Percentiles rank a stretch among this genome's conserved stretches.
These are phyloP conservation scores for Vitis hybrid DNA, from an alignment of 177 flowering plant species.

Conservation along the genomic window DNA sequence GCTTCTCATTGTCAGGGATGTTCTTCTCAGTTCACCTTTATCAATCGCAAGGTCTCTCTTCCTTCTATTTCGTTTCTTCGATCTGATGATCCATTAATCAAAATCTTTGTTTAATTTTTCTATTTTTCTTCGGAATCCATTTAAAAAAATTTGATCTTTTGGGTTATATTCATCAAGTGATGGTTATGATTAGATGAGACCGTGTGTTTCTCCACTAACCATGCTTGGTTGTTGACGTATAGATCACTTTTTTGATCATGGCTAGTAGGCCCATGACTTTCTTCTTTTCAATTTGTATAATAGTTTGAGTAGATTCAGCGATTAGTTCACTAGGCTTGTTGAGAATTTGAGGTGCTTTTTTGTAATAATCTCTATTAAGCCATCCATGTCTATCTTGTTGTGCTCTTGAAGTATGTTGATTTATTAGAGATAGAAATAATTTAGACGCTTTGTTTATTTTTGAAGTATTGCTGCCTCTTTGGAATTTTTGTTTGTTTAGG, in stretches of 20 bases:
- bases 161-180: not conserved
- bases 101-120: not conserved
- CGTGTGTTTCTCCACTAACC: too few relatives aligned
- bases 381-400: not conserved
- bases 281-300: too few relatives aligned
- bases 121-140: not conserved
- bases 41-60: constrained; percentile 86
- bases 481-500: too few relatives aligned
- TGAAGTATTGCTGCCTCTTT: too few relatives aligned
- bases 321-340: not conserved
- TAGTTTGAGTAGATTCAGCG: not conserved
- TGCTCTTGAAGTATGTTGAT: not conserved
- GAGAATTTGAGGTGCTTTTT: not conserved
- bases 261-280: too few relatives aligned
- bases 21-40: constrained; percentile 90
- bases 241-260: too few relatives aligned
- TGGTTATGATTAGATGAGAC: constrained; percentile 3
- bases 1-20: constrained; percentile 96
- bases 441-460: too few relatives aligned
- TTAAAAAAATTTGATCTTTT: not conserved
- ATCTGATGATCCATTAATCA: not conserved
- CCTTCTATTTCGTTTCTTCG: not conserved
- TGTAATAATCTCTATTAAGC: not conserved
- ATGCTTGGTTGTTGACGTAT: too few relatives aligned
- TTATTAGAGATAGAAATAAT: too few relatives aligned